Conservation (phyloP, 441 rosid species). For the Erodium trifolium region DNA sequence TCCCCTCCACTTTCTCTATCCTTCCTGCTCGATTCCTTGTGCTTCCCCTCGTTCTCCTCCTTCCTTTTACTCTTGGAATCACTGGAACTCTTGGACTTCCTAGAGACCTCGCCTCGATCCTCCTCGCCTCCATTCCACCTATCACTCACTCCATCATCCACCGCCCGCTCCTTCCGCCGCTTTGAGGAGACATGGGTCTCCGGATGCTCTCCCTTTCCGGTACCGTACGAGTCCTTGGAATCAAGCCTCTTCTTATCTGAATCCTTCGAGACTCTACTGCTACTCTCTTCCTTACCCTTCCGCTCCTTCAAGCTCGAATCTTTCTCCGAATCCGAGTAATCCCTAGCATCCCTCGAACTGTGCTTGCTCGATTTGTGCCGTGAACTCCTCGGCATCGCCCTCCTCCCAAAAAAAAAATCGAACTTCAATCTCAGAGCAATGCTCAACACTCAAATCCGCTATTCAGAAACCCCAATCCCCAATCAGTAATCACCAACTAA, state of each 20-base stretch:
- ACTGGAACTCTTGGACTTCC: conserved; percentile 44
- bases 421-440: conserved; percentile 2
- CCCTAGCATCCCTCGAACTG: conserved; percentile 61
- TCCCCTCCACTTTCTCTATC: conserved; percentile 47
- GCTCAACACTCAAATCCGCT: conserved; percentile 7
- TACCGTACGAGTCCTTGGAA: conserved; percentile 31
- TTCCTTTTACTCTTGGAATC: conserved; percentile 65
- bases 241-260: conserved; percentile 63
- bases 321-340: conserved; percentile 84
- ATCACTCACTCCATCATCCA: conserved; percentile 45
- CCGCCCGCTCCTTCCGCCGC: conserved; percentile 54
- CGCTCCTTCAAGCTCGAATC: conserved; percentile 58
- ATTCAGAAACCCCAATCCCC: conserved; percentile 19
- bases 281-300: conserved; percentile 48
- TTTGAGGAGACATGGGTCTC: conserved; percentile 52
- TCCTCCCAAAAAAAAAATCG: conserved; percentile 8
- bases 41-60: conserved; percentile 62
- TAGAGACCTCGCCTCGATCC: conserved; percentile 32
- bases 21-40: conserved; percentile 59
- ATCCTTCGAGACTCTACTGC: conserved; percentile 51
- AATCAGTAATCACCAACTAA: conserved; percentile 8
- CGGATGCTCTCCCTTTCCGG: not conserved
- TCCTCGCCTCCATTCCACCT: conserved; percentile 78
- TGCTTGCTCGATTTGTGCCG: conserved; percentile 95
- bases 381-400: conserved; percentile 78